Evolutionary conservation across 345 rosid genomes (phyloP).

Genomic region (Hypericum androsaemum): DNA sequence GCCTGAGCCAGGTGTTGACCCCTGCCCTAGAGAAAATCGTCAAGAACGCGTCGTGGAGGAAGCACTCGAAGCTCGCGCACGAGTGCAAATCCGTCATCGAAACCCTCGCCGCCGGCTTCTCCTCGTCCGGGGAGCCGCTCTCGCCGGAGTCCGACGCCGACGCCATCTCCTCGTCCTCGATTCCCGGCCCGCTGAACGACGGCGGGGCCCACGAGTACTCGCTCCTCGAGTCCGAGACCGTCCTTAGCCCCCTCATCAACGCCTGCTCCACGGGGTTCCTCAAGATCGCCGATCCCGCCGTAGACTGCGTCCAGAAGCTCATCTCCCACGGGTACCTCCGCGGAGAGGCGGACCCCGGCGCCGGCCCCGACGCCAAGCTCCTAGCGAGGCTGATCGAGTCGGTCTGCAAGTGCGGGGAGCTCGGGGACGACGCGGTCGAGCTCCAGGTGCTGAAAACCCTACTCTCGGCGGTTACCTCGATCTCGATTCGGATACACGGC

Average conservation of each 20-base stretch:
- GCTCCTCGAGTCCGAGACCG: conserved; percentile 69
- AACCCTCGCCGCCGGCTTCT: conserved; percentile 24
- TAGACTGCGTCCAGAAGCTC: conserved; percentile 83
- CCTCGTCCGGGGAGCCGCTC: conserved; percentile 12
- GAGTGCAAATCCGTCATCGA: conserved; percentile 87
- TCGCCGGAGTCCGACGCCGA: conserved; percentile 45
- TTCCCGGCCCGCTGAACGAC: conserved; percentile 82
- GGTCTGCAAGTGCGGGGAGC: neutral
- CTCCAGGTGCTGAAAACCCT: conserved; percentile 2
- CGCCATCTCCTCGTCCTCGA: conserved; percentile 19
- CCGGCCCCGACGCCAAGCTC: conserved; percentile 10
- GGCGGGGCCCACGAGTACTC: conserved; percentile 60
- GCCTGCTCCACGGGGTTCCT: conserved; percentile 56
- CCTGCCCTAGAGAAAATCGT: conserved; percentile 84
- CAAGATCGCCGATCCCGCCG: conserved; percentile 90
- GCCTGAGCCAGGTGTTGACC: conserved; percentile 57
- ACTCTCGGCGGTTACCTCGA: conserved; percentile 1
- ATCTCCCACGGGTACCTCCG: conserved; percentile 87
- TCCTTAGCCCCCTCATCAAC: conserved; percentile 74
- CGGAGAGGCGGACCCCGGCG: conserved; percentile 92
- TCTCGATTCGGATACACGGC: conserved; percentile 3
- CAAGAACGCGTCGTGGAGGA: conserved; percentile 95
- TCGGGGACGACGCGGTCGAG: conserved; percentile 3
- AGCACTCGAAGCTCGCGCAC: conserved; percentile 89
- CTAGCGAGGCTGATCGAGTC: conserved; percentile 4